Conservation (phyloP, 163 green algal species). For the Scenedesmus sp. region DNA sequence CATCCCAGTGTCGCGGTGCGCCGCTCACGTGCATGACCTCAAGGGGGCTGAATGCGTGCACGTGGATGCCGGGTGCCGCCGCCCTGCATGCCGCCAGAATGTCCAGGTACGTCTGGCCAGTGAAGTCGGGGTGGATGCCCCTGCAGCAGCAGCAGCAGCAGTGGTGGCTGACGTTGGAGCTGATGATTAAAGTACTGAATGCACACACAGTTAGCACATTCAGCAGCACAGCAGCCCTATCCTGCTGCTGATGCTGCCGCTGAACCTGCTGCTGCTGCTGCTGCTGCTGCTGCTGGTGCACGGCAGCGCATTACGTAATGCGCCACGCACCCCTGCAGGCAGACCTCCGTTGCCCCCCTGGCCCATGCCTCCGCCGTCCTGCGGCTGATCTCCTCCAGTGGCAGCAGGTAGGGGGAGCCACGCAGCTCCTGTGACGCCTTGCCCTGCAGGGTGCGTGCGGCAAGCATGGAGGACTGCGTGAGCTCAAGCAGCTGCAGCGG, state of each 20-base stretch:
- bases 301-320: no score
- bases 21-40: slow-evolving; percentile 82
- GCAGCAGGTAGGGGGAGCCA: slow-evolving; percentile 84
- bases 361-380: slow-evolving; percentile 86
- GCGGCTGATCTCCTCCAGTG: slow-evolving; percentile 78
- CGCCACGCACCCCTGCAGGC: slow-evolving; percentile 51
- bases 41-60: slow-evolving; percentile 92
- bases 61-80: slow-evolving; percentile 85
- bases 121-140: slow-evolving; percentile 94
- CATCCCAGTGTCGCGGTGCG: no score
- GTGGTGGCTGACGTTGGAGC: not conserved
- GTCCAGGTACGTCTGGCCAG: slow-evolving; percentile 82
- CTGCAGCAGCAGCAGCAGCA: slow-evolving; percentile 58
- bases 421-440: slow-evolving; percentile 73
- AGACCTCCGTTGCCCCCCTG: slow-evolving; percentile 88
- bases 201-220: no score
- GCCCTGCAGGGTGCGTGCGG: slow-evolving; percentile 57
- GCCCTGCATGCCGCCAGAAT: slow-evolving; percentile 81
- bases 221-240: not conserved
- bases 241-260: not conserved
- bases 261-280: not conserved
- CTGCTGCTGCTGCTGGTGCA: not conserved
- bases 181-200: not conserved
- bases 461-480: no score
- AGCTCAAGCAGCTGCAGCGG: not conserved